Evolutionary conservation across 2,329 filamentous ascomycete species (phyloP).

Genomic region (Tolypocladium amazonense): DNA sequence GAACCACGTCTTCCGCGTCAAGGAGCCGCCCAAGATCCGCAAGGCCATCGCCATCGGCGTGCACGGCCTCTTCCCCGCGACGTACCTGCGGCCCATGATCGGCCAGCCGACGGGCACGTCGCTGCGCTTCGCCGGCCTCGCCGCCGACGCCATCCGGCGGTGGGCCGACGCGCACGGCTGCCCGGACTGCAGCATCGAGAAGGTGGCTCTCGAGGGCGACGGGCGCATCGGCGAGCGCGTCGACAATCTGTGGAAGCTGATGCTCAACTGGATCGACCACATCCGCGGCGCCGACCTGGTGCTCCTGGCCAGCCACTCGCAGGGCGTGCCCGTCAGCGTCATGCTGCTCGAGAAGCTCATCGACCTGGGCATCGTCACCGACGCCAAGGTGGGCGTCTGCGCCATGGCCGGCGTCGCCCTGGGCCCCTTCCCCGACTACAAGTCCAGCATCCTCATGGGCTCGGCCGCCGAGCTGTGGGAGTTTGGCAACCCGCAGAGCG

Average conservation of each 20-base stretch:
- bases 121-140: conserved; percentile 81
- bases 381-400: conserved; percentile 73
- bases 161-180: conserved; percentile 72
- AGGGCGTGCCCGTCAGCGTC: conserved; percentile 86
- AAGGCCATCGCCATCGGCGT: conserved; percentile 89
- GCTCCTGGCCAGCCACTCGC: conserved; percentile 85
- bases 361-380: conserved; percentile 72
- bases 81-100: conserved; percentile 77
- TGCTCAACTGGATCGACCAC: conserved; percentile 90
- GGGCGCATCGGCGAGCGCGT: conserved; percentile 85
- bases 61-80: conserved; percentile 86
- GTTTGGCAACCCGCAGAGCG: conserved; percentile 72
- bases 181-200: conserved; percentile 73
- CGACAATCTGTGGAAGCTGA: conserved; percentile 84
- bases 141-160: conserved; percentile 69
- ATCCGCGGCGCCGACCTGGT: conserved; percentile 83
- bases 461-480: conserved; percentile 93
- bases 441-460: conserved; percentile 77
- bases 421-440: conserved; percentile 87
- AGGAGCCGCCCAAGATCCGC: conserved; percentile 61
- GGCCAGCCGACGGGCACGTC: conserved; percentile 95
- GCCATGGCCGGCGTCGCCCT: conserved; percentile 87
- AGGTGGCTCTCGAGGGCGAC: conserved; percentile 89
- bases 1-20: conserved; percentile 62
- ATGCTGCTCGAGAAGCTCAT: conserved; percentile 92